Evolutionary conservation across 202 grass and related monocot species (phyloP), one percentile per base, ranked within the genome.

Genomic region (Digitaria exilis): DNA sequence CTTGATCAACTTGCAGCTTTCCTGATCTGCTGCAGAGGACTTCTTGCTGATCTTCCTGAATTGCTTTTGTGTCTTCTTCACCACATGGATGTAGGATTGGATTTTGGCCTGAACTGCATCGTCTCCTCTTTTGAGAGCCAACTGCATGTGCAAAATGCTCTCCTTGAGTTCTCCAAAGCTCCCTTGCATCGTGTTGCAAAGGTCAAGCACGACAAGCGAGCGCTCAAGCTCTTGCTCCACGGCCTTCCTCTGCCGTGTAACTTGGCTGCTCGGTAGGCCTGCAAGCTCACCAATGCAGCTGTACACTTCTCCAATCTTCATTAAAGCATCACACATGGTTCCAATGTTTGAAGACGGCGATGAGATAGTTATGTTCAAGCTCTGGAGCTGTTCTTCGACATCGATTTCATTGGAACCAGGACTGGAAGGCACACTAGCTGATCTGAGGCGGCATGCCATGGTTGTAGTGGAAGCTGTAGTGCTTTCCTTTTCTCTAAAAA

Each of bases 171-270:
- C 19, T 37, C 55, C 32, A 32, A 90, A 80, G 72, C 78, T 91
- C 43, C 71, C 87, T 44, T 81, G 88, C 25, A 89, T 42, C 1
- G 37, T 12, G 1, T 64, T 42, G 26, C 86, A 93, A 44, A 93
- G 59, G 32, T 93, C 82, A 7, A 93, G 84, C 79, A 90, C 59
- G 24, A 26, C 37, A 28, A 93, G 58, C 0, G 87, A 97, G 22
- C 41, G 13, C 18, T 91, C 86, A 0, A 97, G 69, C 80, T 90
- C 84, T 58, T 84, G 52, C 57, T 91, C 84, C 16, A 91, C 62
- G 28, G 30, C 61, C 41, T 79, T 87, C 60, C 80, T 92, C 29
- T 88, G 71, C 22, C 68, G 28, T 5, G 28, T 24, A 45, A 70
- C 55, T 73, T 85, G 83, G 67, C 81, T 89, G 68, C 77, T 87